Base-by-base conservation (phyloP, 495 filamentous ascomycete species). In the Thozetella sp. region DNA sequence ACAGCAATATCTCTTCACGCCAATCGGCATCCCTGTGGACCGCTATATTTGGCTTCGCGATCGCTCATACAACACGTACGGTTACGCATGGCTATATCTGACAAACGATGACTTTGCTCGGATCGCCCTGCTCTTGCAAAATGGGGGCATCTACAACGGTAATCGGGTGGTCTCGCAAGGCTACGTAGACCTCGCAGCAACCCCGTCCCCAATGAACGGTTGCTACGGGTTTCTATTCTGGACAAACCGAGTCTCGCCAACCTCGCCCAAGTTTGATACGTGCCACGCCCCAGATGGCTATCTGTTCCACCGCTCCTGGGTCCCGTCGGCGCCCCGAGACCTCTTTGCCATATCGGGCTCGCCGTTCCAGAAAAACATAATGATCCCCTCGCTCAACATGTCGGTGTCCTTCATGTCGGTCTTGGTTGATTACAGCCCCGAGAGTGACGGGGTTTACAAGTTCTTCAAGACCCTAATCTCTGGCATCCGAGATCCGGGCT, bases 361-460 rank as follows among this genome's bases (percentile, higher is more conserved):
- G n/a, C 43, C 43, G n/a, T 3, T 15, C 10, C 43, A 48, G n/a
- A 48, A 48, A 20, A 48, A 48, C 43, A 15, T 13, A 10, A 11
- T 48, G 43, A 48, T 48, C n/a, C 43, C 43, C n/a, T 48, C 43
- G 10, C 43, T 48, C 10, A 48, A 48, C 43, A 48, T 48, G 43
- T 15, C 43, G 11, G n/a, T 48, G 4, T 48, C 43, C 10, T 48
- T 11, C 3, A 48, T 48, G 43, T 10, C 43, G 11, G 43, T 48
- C n/a, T n/a, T 48, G 30, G 17, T 17, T n/a, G 43, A 48, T n/a
- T 15, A n/a, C 43, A 3, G 9, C 43, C 43, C 43, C 43, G n/a
- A 19, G n/a, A 20, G 20, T n/a, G n/a, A 9, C 43, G 20, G 11
- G n/a, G 12, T 48, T 19, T 48, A 48, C n/a, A 11, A 48, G 6